Percentiles rank a stretch among this genome's conserved stretches.
Evolutionary conservation across 1,284 basidiomycete species (phyloP).

Genomic region (Puccinia horiana): DNA sequence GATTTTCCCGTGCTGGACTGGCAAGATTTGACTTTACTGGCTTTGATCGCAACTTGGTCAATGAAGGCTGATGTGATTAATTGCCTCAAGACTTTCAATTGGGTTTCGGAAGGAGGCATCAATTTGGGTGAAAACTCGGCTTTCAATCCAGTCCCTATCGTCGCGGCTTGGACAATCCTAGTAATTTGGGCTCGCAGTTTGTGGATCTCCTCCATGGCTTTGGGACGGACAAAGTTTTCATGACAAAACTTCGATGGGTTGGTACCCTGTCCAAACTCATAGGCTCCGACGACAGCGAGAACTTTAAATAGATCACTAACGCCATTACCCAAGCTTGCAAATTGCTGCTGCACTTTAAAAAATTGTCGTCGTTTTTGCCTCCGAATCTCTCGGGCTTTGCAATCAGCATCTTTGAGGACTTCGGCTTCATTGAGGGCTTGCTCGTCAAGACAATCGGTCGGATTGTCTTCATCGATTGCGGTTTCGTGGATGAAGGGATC

Average conservation of each 20-base stretch:
- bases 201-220: constrained; percentile 99
- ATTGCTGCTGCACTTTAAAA: constrained; percentile 63
- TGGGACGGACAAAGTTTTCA: constrained; percentile 69
- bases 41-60: constrained; percentile 90
- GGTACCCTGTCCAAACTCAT: constrained; percentile 82
- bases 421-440: constrained; percentile 17
- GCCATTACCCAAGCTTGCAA: constrained; percentile 77
- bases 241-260: constrained; percentile 70
- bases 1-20: constrained; percentile 63
- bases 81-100: constrained; percentile 89
- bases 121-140: constrained; percentile 51
- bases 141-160: constrained; percentile 19
- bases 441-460: constrained; percentile 66
- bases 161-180: constrained; percentile 69
- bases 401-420: constrained; percentile 67
- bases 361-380: constrained; percentile 45
- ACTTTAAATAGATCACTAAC: constrained; percentile 84
- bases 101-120: constrained; percentile 53
- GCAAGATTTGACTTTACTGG: constrained; percentile 69
- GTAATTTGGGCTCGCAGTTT: constrained; percentile 90
- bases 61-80: constrained; percentile 86
- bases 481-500: constrained; percentile 93
- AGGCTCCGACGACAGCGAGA: constrained; percentile 90
- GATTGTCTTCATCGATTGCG: constrained; percentile 66
- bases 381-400: constrained; percentile 75